phyloP scores from a whole-genome alignment of 164 flowering plant species.

The Cinnamomum chago region DNA sequence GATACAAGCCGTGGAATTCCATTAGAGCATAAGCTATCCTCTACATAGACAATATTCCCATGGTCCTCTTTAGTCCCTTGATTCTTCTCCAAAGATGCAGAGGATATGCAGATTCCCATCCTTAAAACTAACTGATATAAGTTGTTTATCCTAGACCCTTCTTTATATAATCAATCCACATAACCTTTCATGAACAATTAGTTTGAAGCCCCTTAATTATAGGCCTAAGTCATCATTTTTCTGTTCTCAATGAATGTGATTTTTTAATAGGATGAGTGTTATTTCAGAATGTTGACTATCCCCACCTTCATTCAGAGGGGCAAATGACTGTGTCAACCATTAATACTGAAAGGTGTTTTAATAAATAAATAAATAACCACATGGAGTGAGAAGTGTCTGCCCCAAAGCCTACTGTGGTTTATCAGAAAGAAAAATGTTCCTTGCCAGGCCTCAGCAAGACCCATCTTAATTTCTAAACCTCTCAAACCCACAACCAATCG shows the following conservation, averaged over 20 bases:
- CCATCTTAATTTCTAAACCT: too few species aligned
- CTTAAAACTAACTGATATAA: neutral
- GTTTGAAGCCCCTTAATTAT: neutral
- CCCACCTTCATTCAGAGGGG: conserved; percentile 6
- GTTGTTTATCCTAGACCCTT: conserved; percentile 4
- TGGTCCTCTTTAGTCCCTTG: conserved; percentile 31
- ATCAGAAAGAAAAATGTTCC: neutral
- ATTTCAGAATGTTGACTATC: neutral
- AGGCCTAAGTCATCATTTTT: neutral
- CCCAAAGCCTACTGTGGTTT: neutral
- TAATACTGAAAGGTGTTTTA: neutral
- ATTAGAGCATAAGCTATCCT: conserved; percentile 10
- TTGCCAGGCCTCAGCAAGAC: neutral
- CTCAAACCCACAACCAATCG: too few species aligned
- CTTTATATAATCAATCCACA: neutral
- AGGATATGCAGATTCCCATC: conserved; percentile 75
- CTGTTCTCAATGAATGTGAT: neutral
- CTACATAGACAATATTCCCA: conserved; percentile 28
- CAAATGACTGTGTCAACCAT: conserved; percentile 4
- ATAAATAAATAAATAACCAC: neutral
- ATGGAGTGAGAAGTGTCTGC: too few species aligned
- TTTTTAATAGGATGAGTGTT: neutral
- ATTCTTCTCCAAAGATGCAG: conserved; percentile 44
- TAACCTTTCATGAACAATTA: neutral
- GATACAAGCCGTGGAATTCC: conserved; percentile 35